phyloP scores from a whole-genome alignment of 345 rosid species.

The Eucalyptus polybractea region DNA sequence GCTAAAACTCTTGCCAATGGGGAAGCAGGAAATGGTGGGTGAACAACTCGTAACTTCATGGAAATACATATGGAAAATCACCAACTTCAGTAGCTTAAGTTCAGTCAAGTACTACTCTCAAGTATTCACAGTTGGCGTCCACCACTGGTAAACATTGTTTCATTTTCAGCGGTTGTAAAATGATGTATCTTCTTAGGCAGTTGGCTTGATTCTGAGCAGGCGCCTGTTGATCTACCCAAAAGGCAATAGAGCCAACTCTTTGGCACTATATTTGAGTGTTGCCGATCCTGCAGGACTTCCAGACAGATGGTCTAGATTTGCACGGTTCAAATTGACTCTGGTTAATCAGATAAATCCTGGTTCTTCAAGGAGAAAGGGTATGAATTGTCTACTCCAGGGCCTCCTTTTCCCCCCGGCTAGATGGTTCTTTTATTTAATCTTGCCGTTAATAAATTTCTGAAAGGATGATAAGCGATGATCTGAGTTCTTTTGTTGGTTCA shows the following conservation, averaged over 20 bases:
- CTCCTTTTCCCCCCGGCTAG: background rate
- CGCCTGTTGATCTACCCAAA: background rate
- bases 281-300: background rate
- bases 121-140: background rate
- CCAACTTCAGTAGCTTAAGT: background rate
- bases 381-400: background rate
- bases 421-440: background rate
- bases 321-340: background rate
- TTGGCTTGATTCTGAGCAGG: background rate
- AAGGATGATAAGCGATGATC: background rate
- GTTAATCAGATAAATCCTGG: background rate
- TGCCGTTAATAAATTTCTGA: background rate
- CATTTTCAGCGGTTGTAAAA: background rate
- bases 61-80: background rate
- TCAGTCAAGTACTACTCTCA: background rate
- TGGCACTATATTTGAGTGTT: background rate
- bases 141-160: background rate
- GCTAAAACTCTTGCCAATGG: background rate
- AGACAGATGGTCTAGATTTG: background rate
- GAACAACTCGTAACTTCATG: background rate
- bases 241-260: background rate
- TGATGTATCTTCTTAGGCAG: background rate
- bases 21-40: background rate
- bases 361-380: background rate
- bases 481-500: background rate